These are phyloP conservation scores for Citrus australasica DNA, from an alignment of 345 rosid species.

Conservation along the genomic window DNA sequence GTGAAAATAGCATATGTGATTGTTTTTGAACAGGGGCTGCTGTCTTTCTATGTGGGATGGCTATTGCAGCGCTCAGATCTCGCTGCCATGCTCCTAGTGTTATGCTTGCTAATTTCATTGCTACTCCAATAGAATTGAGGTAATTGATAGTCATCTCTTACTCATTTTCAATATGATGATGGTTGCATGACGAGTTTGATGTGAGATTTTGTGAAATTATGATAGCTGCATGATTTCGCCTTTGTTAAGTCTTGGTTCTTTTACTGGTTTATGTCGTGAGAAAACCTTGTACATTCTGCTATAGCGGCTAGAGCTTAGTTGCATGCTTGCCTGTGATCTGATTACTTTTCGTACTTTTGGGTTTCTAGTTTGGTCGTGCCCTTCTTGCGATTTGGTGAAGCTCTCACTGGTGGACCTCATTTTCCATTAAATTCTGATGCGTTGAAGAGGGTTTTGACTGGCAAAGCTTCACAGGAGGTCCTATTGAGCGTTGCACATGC, in stretches of 20 bases:
- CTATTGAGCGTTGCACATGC: conserved; percentile 76
- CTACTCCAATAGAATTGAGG: conserved; percentile 92
- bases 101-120: conserved; percentile 79
- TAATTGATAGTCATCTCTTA: conserved; percentile 2
- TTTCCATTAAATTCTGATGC: conserved; percentile 90
- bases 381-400: conserved; percentile 90
- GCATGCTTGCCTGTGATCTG: conserved; percentile 4
- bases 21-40: conserved; percentile 60
- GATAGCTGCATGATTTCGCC: background rate
- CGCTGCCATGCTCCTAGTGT: conserved; percentile 80
- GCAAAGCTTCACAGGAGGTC: conserved; percentile 75
- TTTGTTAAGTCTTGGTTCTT: background rate
- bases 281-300: no score
- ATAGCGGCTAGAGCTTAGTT: background rate
- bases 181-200: background rate
- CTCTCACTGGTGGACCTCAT: conserved; percentile 72
- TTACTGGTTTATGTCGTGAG: background rate
- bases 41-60: conserved; percentile 76
- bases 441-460: conserved; percentile 78
- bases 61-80: conserved; percentile 73
- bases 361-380: conserved; percentile 75
- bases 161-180: background rate
- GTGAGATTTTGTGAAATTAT: background rate
- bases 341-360: conserved; percentile 17
- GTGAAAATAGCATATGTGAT: background rate